Conservation (phyloP, 192 early-diverging fungal genomes). For the Jimgerdemannia lactiflua region DNA sequence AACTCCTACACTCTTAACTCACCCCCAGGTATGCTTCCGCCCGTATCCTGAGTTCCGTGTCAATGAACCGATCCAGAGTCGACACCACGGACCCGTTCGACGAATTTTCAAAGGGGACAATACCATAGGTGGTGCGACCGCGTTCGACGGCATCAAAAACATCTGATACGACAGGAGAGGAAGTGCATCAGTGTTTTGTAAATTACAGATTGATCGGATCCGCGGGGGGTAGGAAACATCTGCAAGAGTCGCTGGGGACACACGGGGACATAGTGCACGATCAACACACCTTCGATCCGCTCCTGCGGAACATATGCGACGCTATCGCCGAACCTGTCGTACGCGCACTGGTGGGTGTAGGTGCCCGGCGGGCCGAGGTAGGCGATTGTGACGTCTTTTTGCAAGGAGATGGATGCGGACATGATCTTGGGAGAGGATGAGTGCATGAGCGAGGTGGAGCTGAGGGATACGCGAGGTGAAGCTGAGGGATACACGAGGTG, state of each 20-base stretch:
- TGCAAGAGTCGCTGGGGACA: background rate
- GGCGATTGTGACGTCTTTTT: constrained; percentile 76
- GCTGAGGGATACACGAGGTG: no score
- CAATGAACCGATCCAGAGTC: constrained; percentile 79
- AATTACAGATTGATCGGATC: background rate
- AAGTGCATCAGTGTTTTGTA: background rate
- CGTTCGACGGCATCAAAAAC: constrained; percentile 78
- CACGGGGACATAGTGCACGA: background rate
- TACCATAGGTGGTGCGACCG: constrained; percentile 76
- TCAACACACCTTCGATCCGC: constrained; percentile 45
- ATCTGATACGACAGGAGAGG: constrained; percentile 29
- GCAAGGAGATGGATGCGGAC: constrained; percentile 85
- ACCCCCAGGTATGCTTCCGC: constrained; percentile 77
- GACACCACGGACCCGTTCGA: constrained; percentile 81
- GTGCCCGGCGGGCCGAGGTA: constrained; percentile 91
- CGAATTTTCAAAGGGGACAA: constrained; percentile 97
- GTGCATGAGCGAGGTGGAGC: background rate
- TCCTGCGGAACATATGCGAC: constrained; percentile 65
- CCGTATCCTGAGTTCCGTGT: constrained; percentile 63
- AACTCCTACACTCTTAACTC: constrained; percentile 2
- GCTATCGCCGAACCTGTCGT: constrained; percentile 76
- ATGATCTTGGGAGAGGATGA: constrained; percentile 72
- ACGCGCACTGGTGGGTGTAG: constrained; percentile 87
- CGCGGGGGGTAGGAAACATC: background rate
- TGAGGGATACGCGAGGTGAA: no score